Evolutionary conservation across 495 filamentous ascomycete species (phyloP), one percentile per base, ranked within the genome.

Genomic region (Aspergillus diversus): DNA sequence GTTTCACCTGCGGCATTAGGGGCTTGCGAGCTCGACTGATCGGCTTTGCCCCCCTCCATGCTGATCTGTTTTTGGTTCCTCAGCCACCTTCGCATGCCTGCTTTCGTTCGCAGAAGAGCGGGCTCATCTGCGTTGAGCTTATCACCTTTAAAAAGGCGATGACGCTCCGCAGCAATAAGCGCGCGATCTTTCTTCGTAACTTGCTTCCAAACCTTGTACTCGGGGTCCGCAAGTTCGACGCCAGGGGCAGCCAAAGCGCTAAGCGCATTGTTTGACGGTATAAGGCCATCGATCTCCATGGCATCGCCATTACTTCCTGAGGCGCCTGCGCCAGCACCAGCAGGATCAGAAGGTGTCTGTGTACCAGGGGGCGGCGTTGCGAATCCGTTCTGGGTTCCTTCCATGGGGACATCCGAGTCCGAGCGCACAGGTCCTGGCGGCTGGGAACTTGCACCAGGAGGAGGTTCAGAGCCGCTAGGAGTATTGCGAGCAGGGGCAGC

Each of bases 121-220:
- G 92, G 92, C 65, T 93, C 92, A 5, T 99, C 95, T 5, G 84
- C 69, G 67, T 97, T 96, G 17, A 99, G 80, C 72, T 86, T 92
- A 66, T 94, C 88, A 39, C 87, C 89, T 60, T 87, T 86, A 70
- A 99, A 94, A 21, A 98, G 83, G 51, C 91, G 89, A 74, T 93
- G 89, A 31, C 95, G 66, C 63, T 85, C 82, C 50, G 89, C 86
- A 9, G 95, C 92, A 43, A 94, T 86, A 13, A 90, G 78, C n/a
- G 95, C 95, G 50, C 95, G 87, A 63, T 96, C 93, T 72, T 96
- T 97, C 76, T 97, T 97, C 3, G 95, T 99, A 42, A 97, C 91
- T 73, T 96, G 93, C 79, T 98, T 99, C 95, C 95, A 99, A 46
- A 93, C 91, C 71, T 96, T 96, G 78, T 93, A 97, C 66, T 96